Evolutionary conservation across 1,284 basidiomycete species (phyloP).

Genomic region (Lentinula novae-zelandiae): DNA sequence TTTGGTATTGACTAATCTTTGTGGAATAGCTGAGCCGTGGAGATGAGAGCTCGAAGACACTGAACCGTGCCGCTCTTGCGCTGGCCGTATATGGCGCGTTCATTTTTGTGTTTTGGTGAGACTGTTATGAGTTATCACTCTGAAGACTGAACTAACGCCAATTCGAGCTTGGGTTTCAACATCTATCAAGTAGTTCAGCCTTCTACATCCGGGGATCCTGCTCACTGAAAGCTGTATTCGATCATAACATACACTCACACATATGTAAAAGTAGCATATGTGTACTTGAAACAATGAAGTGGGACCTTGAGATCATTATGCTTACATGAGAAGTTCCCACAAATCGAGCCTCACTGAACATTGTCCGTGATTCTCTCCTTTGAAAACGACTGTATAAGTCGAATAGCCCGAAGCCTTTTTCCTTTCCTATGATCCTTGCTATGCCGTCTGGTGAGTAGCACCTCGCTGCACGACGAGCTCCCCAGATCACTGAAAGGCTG

Average conservation of each 20-base stretch:
- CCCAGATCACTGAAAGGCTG: conserved; percentile 12
- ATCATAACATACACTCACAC: background rate
- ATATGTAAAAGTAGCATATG: background rate
- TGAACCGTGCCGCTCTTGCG: conserved; percentile 63
- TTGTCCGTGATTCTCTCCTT: background rate
- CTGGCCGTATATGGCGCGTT: conserved; percentile 75
- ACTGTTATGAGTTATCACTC: background rate
- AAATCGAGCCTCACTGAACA: background rate
- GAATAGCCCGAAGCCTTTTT: background rate
- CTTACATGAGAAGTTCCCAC: background rate
- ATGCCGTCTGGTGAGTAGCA: conserved; percentile 17
- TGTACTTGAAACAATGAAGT: background rate
- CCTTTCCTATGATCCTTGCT: background rate
- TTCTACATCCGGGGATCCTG: conserved; percentile 6
- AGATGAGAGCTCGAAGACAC: conserved; percentile 51
- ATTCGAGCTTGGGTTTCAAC: conserved; percentile 66
- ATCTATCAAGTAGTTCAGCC: conserved; percentile 57
- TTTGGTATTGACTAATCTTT: background rate
- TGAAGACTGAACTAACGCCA: conserved; percentile 6
- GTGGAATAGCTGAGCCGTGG: conserved; percentile 62
- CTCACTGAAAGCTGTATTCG: conserved; percentile 5
- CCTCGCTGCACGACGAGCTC: background rate
- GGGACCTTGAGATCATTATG: background rate
- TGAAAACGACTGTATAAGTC: conserved; percentile 1
- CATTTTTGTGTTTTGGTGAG: conserved; percentile 77